Evolutionary conservation across 1,284 basidiomycete genomes (phyloP), one percentile per base, ranked within the genome.

Genomic region (Phlebopus sp.): DNA sequence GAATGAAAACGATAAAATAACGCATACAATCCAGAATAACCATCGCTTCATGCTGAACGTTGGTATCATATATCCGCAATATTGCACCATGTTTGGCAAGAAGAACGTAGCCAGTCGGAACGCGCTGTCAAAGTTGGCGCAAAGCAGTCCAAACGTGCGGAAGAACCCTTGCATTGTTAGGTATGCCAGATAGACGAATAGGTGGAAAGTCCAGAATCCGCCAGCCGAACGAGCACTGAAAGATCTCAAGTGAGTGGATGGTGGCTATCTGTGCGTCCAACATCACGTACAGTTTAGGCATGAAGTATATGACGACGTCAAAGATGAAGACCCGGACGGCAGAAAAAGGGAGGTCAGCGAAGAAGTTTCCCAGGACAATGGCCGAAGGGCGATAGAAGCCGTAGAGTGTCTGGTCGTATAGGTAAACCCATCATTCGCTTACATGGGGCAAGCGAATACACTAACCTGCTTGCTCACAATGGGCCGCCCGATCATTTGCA

Each of bases 351-450:
- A 92, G 68, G 59, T 91, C 90, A 27, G 87, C 76, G 13, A 92
- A 61, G 0, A 86, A 87, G 59, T 90, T 86, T 4, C 85, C 86
- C 15, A 92, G 62, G 0, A 83, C 79, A 25, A 85, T 72, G 1
- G 90, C 86, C 4, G 84, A 78, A 0, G 91, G 87, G 19, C 90
- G 81, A 66, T 91, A 94, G 68, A 94, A 81, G 51, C 86, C 79
- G 64, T 88, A 95, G 36, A 72, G 76, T n/a, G 82, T 84, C 78
- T 90, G 66, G 25, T 15, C 19, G 13, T 21, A 21, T 14, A 9
- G 10, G 17, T 63, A 69, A 50, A 71, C 58, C 50, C 1, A 6
- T 49, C 21, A 23, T 29, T 29, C 27, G 27, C 27, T 11, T 29
- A 4, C 6, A 39, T 9, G n/a, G 17, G 21, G 18, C 36, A 32